Evolutionary conservation across 306 rosid genomes (phyloP), one percentile per base, ranked within the genome.

Genomic region (Cyamopsis tetragonoloba): DNA sequence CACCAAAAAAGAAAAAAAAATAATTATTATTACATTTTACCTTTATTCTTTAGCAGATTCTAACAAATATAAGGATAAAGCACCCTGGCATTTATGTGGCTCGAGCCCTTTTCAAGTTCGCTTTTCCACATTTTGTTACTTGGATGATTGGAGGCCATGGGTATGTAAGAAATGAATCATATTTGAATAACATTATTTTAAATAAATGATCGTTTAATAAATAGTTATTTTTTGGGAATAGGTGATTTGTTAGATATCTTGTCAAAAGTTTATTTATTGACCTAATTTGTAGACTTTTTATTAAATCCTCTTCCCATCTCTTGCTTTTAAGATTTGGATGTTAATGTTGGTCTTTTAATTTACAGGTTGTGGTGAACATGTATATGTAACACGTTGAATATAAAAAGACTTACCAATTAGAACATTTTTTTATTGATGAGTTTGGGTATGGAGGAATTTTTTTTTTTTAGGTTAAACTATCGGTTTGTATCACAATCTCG

Each of bases 141-240:
- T 80, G 85, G 85, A 76, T 80, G 81, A 66, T 76, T 20, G 63
- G 28, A 6, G 81, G 85, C 4, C 85, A 76, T 72, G 85, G 81
- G 85, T 80, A n/a, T n/a, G n/a, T n/a, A 48, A 64, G 79, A 43
- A 18, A 53, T 28, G n/a, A n/a, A n/a, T n/a, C n/a, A n/a, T n/a
- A n/a, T n/a, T n/a, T n/a, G n/a, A n/a, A n/a, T n/a, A n/a, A n/a
- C n/a, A n/a, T n/a, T n/a, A n/a, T n/a, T n/a, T n/a, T n/a, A n/a
- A n/a, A n/a, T n/a, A n/a, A n/a, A n/a, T n/a, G n/a, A n/a, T n/a
- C n/a, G n/a, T n/a, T n/a, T n/a, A n/a, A n/a, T n/a, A n/a, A n/a
- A n/a, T n/a, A n/a, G n/a, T n/a, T n/a, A n/a, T n/a, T n/a, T n/a
- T n/a, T n/a, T n/a, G n/a, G n/a, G n/a, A n/a, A n/a, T n/a, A n/a